These are phyloP conservation scores for Neoarthrinium moseri DNA, from an alignment of 2,329 filamentous ascomycete genomes.

Conservation along the genomic window DNA sequence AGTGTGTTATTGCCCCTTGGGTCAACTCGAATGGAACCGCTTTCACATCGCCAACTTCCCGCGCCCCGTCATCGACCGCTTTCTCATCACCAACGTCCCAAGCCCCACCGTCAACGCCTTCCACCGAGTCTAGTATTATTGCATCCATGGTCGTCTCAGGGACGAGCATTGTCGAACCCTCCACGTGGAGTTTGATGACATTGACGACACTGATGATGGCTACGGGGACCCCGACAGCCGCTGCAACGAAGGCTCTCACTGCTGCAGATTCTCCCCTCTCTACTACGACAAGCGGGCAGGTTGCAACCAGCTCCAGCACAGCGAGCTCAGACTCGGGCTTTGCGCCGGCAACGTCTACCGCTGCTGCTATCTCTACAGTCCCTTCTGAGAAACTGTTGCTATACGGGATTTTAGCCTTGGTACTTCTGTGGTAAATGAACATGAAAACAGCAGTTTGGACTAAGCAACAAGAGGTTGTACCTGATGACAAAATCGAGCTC, in stretches of 20 bases:
- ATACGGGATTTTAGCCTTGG: background rate
- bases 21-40: slow-evolving; percentile 15
- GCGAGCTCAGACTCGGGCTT: background rate
- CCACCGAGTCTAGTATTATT: background rate
- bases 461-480: too few species aligned
- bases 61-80: background rate
- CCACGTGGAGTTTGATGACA: background rate
- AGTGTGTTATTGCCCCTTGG: slow-evolving; percentile 40
- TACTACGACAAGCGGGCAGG: background rate
- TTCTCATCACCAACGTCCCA: background rate
- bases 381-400: background rate
- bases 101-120: slow-evolving; percentile 9
- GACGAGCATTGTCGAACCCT: background rate
- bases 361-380: background rate
- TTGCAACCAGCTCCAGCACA: background rate
- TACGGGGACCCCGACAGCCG: slow-evolving; percentile 11
- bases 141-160: background rate
- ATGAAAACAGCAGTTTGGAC: background rate
- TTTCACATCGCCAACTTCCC: background rate
- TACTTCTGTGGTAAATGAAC: background rate
- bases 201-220: slow-evolving; percentile 16
- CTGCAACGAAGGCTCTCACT: background rate
- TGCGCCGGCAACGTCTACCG: background rate
- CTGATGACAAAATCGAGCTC: too few species aligned
- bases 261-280: background rate